Evolutionary conservation across 768 basidiomycete genomes (phyloP).

Genomic region (Pleurotus tuoliensis): DNA sequence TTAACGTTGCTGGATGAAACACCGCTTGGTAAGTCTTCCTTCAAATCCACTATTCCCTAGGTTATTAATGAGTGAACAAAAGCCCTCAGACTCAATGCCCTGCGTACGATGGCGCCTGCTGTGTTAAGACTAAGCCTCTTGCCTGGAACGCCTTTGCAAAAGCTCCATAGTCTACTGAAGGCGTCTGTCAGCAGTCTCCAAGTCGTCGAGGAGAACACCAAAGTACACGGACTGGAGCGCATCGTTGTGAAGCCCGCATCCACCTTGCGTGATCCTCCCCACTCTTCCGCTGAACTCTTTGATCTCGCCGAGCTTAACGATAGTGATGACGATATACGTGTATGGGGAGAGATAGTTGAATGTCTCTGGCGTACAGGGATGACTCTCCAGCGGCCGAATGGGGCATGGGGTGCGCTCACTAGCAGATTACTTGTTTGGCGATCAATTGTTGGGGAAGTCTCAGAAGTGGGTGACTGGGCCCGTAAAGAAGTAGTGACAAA

Average conservation of each 20-base stretch:
- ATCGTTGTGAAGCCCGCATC: not conserved
- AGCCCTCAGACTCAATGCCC: constrained; percentile 11
- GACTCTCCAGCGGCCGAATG: constrained; percentile 24
- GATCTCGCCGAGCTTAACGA: constrained; percentile 22
- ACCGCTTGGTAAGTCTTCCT: constrained; percentile 9
- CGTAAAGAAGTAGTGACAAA: constrained; percentile 29
- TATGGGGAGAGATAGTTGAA: constrained; percentile 54
- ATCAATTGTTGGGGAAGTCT: constrained; percentile 34
- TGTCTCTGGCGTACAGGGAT: constrained; percentile 54
- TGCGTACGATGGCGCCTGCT: constrained; percentile 20
- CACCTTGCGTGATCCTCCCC: constrained; percentile 20
- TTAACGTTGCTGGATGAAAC: constrained; percentile 30
- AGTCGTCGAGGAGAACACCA: constrained; percentile 20
- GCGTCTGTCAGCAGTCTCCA: constrained; percentile 23
- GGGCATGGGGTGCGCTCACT: constrained; percentile 51
- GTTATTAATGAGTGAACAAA: constrained; percentile 9
- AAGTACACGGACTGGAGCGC: not conserved
- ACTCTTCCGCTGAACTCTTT: constrained; percentile 32
- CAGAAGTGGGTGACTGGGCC: constrained; percentile 52
- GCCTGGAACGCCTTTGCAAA: constrained; percentile 17
- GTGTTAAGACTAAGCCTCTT: constrained; percentile 34
- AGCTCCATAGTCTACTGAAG: constrained; percentile 28
- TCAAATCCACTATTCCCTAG: not conserved
- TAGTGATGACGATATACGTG: constrained; percentile 17
- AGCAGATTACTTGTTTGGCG: constrained; percentile 56